Percentiles rank a stretch among this genome's conserved stretches.
phyloP scores from a whole-genome alignment of 306 rosid genomes.

The Crataegus laevigata region DNA sequence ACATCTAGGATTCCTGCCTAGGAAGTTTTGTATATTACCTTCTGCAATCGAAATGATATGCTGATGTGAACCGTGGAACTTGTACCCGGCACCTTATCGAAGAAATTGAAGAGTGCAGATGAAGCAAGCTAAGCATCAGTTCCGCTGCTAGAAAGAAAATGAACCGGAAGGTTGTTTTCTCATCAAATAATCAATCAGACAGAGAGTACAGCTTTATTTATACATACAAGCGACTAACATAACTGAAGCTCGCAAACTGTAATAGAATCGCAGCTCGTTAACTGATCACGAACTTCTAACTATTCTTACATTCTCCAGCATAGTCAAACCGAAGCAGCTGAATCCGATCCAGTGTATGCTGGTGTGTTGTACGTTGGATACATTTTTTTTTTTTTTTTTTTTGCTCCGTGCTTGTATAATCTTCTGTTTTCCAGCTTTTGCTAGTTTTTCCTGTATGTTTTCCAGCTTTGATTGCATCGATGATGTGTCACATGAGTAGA shows the following conservation, averaged over 20 bases:
- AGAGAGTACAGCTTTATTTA: not conserved
- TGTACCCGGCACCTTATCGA: not conserved
- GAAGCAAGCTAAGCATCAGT: not conserved
- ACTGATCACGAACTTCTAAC: not conserved
- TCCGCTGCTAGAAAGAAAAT: not conserved
- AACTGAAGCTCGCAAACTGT: not conserved
- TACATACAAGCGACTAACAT: not conserved
- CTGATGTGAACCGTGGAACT: constrained; percentile 24
- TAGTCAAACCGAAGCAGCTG: not conserved
- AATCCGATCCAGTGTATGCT: not conserved
- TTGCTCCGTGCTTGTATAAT: not conserved
- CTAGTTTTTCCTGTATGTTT: no score
- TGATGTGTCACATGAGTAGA: no score
- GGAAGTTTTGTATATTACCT: constrained; percentile 62
- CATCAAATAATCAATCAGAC: not conserved
- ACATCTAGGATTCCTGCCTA: constrained; percentile 81
- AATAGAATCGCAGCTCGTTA: not conserved
- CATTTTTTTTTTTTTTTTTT: not conserved
- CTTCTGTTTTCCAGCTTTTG: not conserved
- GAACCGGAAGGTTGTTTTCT: not conserved
- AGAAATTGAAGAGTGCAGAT: not conserved
- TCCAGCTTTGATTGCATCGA: not conserved
- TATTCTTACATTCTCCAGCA: not conserved
- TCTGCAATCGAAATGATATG: constrained; percentile 80
- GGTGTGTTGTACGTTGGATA: not conserved